These are phyloP conservation scores for Chlamydomonas sp. DNA, from an alignment of 139 green algal species.

Conservation along the genomic window DNA sequence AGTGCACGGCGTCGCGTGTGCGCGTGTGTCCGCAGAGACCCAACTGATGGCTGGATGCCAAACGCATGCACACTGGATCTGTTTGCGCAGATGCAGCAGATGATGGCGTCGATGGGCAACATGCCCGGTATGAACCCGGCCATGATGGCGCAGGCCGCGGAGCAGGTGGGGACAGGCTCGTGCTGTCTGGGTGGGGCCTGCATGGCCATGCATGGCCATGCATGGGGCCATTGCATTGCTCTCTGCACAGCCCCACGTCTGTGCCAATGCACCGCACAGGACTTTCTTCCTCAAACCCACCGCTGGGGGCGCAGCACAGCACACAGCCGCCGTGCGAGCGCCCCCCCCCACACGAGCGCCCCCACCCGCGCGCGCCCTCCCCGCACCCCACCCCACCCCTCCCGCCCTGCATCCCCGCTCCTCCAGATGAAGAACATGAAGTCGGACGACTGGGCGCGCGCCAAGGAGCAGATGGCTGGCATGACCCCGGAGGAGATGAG, in stretches of 20 bases:
- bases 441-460: conserved; percentile 32
- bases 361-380: no score
- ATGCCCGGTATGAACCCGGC: conserved; percentile 24
- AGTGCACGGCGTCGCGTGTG: background rate
- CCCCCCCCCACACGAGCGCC: no score
- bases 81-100: conserved; percentile 23
- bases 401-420: no score
- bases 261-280: no score
- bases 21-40: background rate
- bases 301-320: no score
- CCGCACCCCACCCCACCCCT: no score
- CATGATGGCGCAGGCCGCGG: conserved; percentile 22
- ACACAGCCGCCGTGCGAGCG: no score
- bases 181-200: background rate
- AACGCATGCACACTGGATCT: background rate
- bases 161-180: background rate
- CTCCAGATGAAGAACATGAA: conserved; percentile 26
- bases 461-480: conserved; percentile 27
- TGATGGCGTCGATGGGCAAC: conserved; percentile 24
- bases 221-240: no score
- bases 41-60: no score
- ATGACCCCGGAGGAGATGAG: conserved; percentile 33
- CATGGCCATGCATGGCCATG: no score
- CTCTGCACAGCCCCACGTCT: no score
- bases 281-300: no score